Conservation (phyloP, 495 filamentous ascomycete genomes). For the Penicillium taxi region DNA sequence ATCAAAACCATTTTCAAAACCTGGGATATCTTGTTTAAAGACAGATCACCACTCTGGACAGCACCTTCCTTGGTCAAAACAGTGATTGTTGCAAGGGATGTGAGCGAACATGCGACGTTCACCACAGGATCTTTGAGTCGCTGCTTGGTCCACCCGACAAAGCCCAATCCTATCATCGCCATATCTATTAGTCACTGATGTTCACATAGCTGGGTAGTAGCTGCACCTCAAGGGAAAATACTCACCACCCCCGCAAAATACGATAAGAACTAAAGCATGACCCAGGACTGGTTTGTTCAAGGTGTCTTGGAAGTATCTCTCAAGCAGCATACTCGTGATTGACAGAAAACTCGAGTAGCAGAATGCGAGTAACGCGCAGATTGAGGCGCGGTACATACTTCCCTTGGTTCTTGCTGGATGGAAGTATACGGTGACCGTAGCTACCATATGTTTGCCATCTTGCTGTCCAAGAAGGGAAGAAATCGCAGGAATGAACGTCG, state of each 20-base stretch:
- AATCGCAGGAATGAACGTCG: slow-evolving; percentile 72
- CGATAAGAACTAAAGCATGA: slow-evolving; percentile 70
- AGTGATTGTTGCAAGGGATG: slow-evolving; percentile 86
- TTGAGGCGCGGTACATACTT: slow-evolving; percentile 80
- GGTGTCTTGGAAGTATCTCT: slow-evolving; percentile 61
- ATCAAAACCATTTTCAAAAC: slow-evolving; percentile 87
- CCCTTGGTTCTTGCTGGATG: slow-evolving; percentile 87
- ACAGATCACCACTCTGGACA: slow-evolving; percentile 71
- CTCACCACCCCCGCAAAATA: slow-evolving; percentile 89
- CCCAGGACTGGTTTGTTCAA: slow-evolving; percentile 60
- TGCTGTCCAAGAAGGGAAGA: slow-evolving; percentile 68
- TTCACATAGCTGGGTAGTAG: too few species aligned
- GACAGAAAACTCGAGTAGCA: slow-evolving; percentile 74
- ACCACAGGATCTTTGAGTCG: slow-evolving; percentile 76
- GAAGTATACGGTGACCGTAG: slow-evolving; percentile 90
- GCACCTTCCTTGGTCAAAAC: slow-evolving; percentile 88
- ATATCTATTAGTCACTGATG: too few species aligned
- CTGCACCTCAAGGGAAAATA: too few species aligned
- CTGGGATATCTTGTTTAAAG: slow-evolving; percentile 74
- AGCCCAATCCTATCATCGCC: too few species aligned
- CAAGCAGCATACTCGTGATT: slow-evolving; percentile 79
- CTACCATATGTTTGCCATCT: slow-evolving; percentile 94
- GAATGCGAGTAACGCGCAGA: slow-evolving; percentile 78
- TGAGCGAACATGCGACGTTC: slow-evolving; percentile 81
- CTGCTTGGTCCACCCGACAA: slow-evolving; percentile 92